Evolutionary conservation across 106 monocot genomes (phyloP).

Genomic region (Ottelia alismoides): DNA sequence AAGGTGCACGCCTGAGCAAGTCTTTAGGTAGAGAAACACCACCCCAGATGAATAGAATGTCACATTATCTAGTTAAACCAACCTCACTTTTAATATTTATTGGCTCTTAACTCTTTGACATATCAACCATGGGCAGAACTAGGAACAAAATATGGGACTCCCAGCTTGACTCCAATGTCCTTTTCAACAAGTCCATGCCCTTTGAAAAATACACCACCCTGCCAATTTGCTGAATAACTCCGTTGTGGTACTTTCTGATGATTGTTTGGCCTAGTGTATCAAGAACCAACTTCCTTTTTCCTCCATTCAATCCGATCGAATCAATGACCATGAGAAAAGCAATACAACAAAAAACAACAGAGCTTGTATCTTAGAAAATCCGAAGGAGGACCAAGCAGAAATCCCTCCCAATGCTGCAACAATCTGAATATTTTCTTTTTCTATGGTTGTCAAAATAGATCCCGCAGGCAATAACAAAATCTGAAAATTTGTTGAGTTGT

Average conservation of each 20-base stretch:
- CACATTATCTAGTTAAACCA: too few relatives aligned
- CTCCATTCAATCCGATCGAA: constrained; percentile 70
- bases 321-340: constrained; percentile 65
- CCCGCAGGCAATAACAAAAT: constrained; percentile 71
- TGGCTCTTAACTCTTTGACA: too few relatives aligned
- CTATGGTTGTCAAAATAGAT: constrained; percentile 58
- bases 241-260: constrained; percentile 69
- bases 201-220: too few relatives aligned
- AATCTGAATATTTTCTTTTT: constrained; percentile 67
- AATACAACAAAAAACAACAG: constrained; percentile 39
- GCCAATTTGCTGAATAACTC: constrained; percentile 90
- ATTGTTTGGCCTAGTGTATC: constrained; percentile 75
- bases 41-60: too few relatives aligned
- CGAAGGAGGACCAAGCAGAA: constrained; percentile 48
- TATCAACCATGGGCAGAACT: too few relatives aligned
- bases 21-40: too few relatives aligned
- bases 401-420: constrained; percentile 46
- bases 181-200: too few relatives aligned
- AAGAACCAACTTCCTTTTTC: constrained; percentile 52
- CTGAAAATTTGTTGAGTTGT: too few relatives aligned
- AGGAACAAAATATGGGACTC: too few relatives aligned
- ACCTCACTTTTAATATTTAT: too few relatives aligned
- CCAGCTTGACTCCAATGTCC: too few relatives aligned
- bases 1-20: too few relatives aligned
- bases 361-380: constrained; percentile 37